A percentile compares a stretch with the other conserved stretches of the same genome.
Conservation (phyloP, 2,329 filamentous ascomycete genomes). For the Penicillium vulpinum region DNA sequence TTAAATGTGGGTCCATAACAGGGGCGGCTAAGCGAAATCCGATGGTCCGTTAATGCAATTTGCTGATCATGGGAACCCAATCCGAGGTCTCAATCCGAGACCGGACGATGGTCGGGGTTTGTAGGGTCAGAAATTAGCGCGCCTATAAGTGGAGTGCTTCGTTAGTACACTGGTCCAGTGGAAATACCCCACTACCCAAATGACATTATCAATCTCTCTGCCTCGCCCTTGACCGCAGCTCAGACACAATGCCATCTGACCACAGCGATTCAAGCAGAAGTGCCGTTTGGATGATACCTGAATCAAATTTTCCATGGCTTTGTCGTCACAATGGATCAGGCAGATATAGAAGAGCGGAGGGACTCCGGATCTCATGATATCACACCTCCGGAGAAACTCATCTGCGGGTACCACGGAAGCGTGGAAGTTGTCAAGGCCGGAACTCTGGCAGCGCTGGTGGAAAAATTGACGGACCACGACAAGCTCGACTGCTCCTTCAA, state of each 20-base stretch:
- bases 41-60: neutral
- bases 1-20: neutral
- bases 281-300: neutral
- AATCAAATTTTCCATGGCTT: neutral
- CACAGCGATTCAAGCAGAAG: neutral
- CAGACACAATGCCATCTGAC: neutral
- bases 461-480: constrained; percentile 89
- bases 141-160: neutral
- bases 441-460: constrained; percentile 80
- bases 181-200: neutral
- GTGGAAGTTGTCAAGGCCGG: constrained; percentile 47
- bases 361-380: constrained; percentile 9
- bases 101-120: neutral
- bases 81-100: neutral
- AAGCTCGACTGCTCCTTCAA: constrained; percentile 90
- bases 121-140: neutral
- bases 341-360: neutral
- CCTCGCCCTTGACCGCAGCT: neutral
- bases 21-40: constrained; percentile 2
- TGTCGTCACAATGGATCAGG: neutral
- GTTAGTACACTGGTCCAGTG: neutral
- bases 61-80: neutral
- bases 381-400: constrained; percentile 10
- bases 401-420: constrained; percentile 6
- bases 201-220: neutral